Base-by-base conservation (phyloP, 208 protist species). In the Leishmania turanica region DNA sequence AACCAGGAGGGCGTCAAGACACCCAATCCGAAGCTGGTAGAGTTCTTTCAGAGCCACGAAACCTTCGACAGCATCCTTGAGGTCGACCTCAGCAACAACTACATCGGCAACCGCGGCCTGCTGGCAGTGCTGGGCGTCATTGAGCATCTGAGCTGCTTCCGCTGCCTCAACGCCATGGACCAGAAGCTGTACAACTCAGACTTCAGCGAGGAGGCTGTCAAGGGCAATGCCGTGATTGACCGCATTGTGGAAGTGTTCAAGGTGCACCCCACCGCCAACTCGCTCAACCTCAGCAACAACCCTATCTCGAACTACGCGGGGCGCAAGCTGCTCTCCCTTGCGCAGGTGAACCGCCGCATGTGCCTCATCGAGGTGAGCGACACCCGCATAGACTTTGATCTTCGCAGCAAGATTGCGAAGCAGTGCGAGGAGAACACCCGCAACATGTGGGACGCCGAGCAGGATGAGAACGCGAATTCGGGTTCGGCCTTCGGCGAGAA, bases 171-270 rank as follows among this genome's bases (percentile, higher is more conserved):
- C 75, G 84, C 94, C 47, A 82, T 87, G 34, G 92, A 95, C 69
- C 95, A 98, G 79, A 98, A 98, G 86, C 82, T 98, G 68, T 98
- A 97, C 90, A 98, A 98, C 92, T 93, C 95, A 7, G 95, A 98
- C 77, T 88, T 98, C 65, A 96, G 89, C 70, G 90, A 96, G 83
- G 92, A 95, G 73, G 92, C 93, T 74, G 91, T 98, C 68, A 98
- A 95, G 84, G 95, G 95, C 71, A 98, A 98, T 80, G 86, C 77
- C 3, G 93, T 92, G 42, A 89, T 98, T 75, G 95, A 98, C 78
- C 89, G 91, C 49, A 82, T 98, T 47, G 91, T 98, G 58, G 95
- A 96, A 47, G 91, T 98, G 45, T 87, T 91, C 76, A 92, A 94
- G 87, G 87, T 83, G 49, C 95, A 98, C 86, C 93, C 95, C 13